phyloP scores from a whole-genome alignment of 2,329 filamentous ascomycete genomes.

The Fusarium redolens region DNA sequence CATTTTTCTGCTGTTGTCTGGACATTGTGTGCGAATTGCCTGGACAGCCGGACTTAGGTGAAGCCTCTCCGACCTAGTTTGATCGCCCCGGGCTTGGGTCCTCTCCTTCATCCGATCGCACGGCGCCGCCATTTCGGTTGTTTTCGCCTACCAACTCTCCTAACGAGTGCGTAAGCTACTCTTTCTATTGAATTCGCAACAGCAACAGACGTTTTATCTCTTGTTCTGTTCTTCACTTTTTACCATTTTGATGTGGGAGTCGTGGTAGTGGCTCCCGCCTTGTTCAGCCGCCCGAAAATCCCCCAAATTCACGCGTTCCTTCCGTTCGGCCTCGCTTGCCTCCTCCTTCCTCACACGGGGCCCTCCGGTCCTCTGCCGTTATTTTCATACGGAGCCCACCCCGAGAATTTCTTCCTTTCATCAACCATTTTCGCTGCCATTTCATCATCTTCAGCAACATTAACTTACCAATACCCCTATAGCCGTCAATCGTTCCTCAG shows the following conservation, averaged over 20 bases:
- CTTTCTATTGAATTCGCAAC: background rate
- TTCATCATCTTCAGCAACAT: background rate
- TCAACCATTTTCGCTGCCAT: constrained; percentile 24
- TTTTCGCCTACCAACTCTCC: constrained; percentile 22
- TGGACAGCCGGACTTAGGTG: constrained; percentile 19
- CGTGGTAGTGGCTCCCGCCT: constrained; percentile 14
- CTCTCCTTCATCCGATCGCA: constrained; percentile 29
- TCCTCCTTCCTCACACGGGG: constrained; percentile 29
- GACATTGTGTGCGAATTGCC: constrained; percentile 18
- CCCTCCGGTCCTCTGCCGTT: constrained; percentile 40
- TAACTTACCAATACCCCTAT: constrained; percentile 10
- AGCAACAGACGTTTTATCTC: background rate
- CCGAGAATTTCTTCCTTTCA: constrained; percentile 32
- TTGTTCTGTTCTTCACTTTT: background rate
- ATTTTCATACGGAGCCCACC: constrained; percentile 33
- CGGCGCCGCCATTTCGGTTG: constrained; percentile 32
- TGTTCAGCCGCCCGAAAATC: constrained; percentile 31
- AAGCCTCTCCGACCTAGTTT: constrained; percentile 21
- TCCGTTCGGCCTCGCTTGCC: constrained; percentile 38
- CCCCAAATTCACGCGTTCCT: constrained; percentile 35
- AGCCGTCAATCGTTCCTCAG: background rate
- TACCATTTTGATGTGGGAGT: background rate
- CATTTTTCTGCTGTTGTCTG: constrained; percentile 3
- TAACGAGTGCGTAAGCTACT: constrained; percentile 16
- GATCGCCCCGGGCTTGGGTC: constrained; percentile 25